phyloP scores from a whole-genome alignment of 148 eudicot species.

The Rheum nobile region DNA sequence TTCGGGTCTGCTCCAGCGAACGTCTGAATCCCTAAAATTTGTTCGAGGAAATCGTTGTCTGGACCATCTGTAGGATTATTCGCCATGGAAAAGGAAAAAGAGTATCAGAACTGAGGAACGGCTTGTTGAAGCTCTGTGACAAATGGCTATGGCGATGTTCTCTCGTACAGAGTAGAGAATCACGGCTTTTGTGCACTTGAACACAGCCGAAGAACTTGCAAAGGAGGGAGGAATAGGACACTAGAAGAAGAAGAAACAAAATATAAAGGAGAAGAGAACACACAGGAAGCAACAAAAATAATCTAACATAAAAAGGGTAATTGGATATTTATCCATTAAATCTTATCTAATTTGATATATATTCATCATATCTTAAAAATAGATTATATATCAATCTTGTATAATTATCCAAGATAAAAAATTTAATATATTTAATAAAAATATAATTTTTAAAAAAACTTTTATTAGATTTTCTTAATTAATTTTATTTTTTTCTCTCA shows the following conservation, averaged over 20 bases:
- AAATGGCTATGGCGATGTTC: background rate
- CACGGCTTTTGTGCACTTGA: background rate
- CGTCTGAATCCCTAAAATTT: conserved; percentile 36
- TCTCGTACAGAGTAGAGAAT: background rate
- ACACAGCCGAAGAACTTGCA: background rate
- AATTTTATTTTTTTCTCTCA: no score
- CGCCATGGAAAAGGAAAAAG: conserved; percentile 23
- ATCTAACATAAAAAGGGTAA: no score
- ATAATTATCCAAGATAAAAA: no score
- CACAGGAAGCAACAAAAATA: no score
- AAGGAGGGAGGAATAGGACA: background rate
- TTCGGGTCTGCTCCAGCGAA: conserved; percentile 21
- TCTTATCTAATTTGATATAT: no score
- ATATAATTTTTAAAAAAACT: no score
- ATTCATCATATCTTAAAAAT: no score
- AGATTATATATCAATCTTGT: no score
- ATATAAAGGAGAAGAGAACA: background rate
- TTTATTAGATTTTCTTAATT: no score
- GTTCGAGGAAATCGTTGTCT: conserved; percentile 43
- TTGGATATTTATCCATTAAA: no score
- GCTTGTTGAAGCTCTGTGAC: background rate
- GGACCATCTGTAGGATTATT: conserved; percentile 30
- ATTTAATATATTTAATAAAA: no score
- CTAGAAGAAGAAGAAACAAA: background rate
- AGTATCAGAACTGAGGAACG: background rate